Evolutionary conservation across 2,329 filamentous ascomycete species (phyloP).

Genomic region (Allantophomopsis lycopodina): DNA sequence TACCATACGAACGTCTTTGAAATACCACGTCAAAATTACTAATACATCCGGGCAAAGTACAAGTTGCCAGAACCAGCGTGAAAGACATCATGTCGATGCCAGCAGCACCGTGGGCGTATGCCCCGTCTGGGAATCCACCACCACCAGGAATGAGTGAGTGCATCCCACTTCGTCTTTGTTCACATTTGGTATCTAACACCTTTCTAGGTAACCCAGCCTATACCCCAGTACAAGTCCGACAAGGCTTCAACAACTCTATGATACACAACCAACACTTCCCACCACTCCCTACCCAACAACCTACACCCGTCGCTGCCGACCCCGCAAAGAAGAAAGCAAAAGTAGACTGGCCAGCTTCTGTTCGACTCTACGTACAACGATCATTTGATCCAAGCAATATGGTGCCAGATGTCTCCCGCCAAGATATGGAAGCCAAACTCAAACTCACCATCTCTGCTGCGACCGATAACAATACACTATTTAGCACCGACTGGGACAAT

Average conservation of each 20-base stretch:
- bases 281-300: conserved; percentile 23
- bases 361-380: conserved; percentile 78
- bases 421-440: conserved; percentile 72
- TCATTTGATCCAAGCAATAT: conserved; percentile 69
- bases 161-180: too few relatives aligned
- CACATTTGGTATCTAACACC: conserved; percentile 15
- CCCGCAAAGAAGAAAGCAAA: conserved; percentile 35
- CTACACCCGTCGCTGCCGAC: conserved; percentile 14
- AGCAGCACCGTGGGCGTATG: conserved; percentile 10
- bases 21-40: too few relatives aligned
- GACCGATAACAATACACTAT: conserved; percentile 58
- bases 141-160: too few relatives aligned
- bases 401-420: conserved; percentile 42
- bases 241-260: conserved; percentile 17
- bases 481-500: conserved; percentile 67
- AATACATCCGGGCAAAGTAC: too few relatives aligned
- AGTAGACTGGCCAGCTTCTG: conserved; percentile 69
- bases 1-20: too few relatives aligned
- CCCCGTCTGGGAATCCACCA: too few relatives aligned
- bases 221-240: conserved; percentile 28
- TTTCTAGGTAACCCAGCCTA: conserved; percentile 24
- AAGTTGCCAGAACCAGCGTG: too few relatives aligned
- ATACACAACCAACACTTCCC: conserved; percentile 18
- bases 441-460: conserved; percentile 76
- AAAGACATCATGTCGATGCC: conserved; percentile 1